Conservation (phyloP, 2,329 filamentous ascomycete species). For the Grosmannia clavigera region DNA sequence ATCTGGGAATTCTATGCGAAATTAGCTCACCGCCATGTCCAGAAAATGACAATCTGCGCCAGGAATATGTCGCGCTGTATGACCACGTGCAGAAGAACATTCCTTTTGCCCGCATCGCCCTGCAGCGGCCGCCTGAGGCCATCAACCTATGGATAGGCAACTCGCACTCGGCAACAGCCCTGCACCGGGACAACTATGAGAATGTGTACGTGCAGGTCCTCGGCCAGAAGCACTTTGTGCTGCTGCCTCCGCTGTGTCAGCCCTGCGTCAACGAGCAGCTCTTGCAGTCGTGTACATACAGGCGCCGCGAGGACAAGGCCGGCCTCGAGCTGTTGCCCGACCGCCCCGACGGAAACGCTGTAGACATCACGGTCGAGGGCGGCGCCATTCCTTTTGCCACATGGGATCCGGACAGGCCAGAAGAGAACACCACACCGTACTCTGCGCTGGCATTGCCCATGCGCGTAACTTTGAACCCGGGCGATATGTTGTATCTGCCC, state of each 20-base stretch:
- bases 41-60: slow-evolving; percentile 72
- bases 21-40: not conserved
- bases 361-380: not conserved
- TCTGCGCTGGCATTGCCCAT: slow-evolving; percentile 48
- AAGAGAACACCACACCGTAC: slow-evolving; percentile 38
- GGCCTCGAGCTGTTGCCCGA: slow-evolving; percentile 16
- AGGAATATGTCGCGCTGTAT: slow-evolving; percentile 56
- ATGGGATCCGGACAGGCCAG: slow-evolving; percentile 59
- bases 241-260: slow-evolving; percentile 60
- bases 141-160: slow-evolving; percentile 79
- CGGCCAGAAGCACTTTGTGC: slow-evolving; percentile 61
- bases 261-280: slow-evolving; percentile 54
- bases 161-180: slow-evolving; percentile 52
- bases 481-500: slow-evolving; percentile 74
- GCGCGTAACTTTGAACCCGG: slow-evolving; percentile 54
- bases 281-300: slow-evolving; percentile 48
- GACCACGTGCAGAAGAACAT: slow-evolving; percentile 50
- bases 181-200: slow-evolving; percentile 78
- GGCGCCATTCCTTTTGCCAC: slow-evolving; percentile 50
- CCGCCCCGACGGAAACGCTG: slow-evolving; percentile 18
- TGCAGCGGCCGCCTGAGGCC: slow-evolving; percentile 55
- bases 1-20: too few relatives aligned
- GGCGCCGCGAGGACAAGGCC: slow-evolving; percentile 19
- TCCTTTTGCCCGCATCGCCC: slow-evolving; percentile 60
- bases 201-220: slow-evolving; percentile 71